Base-by-base conservation (phyloP, 352 stramenopile genomes). In the Elongisporangium anandrum region DNA sequence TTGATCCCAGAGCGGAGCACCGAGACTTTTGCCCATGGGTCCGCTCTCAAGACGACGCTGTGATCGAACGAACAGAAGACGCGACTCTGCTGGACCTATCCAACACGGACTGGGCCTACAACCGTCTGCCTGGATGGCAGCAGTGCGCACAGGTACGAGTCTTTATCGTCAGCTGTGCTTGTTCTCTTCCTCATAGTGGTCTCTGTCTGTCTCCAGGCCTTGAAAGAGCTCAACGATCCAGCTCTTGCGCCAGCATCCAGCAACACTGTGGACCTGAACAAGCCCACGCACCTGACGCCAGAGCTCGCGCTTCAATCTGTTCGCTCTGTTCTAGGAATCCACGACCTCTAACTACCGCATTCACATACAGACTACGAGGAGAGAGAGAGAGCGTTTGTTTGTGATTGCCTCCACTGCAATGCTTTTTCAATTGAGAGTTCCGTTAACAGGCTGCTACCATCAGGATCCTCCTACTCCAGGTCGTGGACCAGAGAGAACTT, bases 21-120 rank as follows among this genome's bases (percentile, higher is more conserved):
- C 80, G 80, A 22, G 72, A 73, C 57, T 90, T 87, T 62, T 90
- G 80, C 56, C 78, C 80, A 16, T 88, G 78, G 80, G 60, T 88
- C 29, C 26, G 60, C 8, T 58, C 10, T 3, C 58, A 59, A 10
- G 63, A 69, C n/a, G n/a, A n/a, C 26, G 59, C 15, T 56, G 50
- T 41, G n/a, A 19, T 62, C 21, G 50, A 54, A 57, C 17, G 29
- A 21, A 6, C 53, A 20, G 19, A 50, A n/a, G 7, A 47, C 29
- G 29, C 29, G 5, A 15, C 17, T 49, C 56, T 52, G 48, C 53
- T 65, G 13, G 56, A 64, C 29, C 58, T 68, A 17, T 66, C 63
- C 52, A 47, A 58, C 3, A 64, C 64, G 48, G 23, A 72, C 23
- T 68, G 59, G 57, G 54, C 66, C 12, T 73, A 72, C 24, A 52